Evolutionary conservation across 108 stramenopile species (phyloP).

Genomic region (Skeletonema menzelii): DNA sequence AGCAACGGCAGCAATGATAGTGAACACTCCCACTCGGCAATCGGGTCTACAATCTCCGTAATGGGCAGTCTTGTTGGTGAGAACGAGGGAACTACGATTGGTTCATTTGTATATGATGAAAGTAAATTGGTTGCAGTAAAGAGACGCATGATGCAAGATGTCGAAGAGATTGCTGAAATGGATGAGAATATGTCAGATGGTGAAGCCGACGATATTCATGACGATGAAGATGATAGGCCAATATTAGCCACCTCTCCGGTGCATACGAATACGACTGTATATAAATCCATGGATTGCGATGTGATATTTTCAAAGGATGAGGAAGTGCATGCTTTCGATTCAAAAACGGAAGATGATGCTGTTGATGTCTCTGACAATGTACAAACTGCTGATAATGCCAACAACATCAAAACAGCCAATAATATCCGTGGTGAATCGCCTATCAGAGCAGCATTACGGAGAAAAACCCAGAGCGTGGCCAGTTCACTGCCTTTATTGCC

Average conservation of each 20-base stretch:
- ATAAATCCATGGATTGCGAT: conserved; percentile 31
- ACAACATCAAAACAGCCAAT: conserved; percentile 1
- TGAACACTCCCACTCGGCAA: conserved; percentile 3
- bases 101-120: conserved; percentile 3
- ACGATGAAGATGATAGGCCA: not conserved
- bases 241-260: not conserved
- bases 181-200: not conserved
- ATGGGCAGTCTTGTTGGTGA: conserved; percentile 33
- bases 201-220: not conserved
- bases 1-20: conserved; percentile 16
- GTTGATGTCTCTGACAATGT: not conserved
- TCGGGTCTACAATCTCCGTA: conserved; percentile 36
- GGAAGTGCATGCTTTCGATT: conserved; percentile 12
- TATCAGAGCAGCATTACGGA: conserved; percentile 34
- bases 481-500: conserved; percentile 16
- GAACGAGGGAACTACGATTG: conserved; percentile 2
- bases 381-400: not conserved
- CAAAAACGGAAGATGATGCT: not conserved
- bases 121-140: conserved; percentile 15
- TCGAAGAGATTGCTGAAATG: conserved; percentile 4
- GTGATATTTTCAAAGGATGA: conserved; percentile 7
- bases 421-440: conserved; percentile 18
- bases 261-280: not conserved
- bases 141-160: conserved; percentile 36
- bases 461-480: conserved; percentile 12